Conservation (phyloP, 2,329 filamentous ascomycete genomes). For the Chaetomium olivaceum region DNA sequence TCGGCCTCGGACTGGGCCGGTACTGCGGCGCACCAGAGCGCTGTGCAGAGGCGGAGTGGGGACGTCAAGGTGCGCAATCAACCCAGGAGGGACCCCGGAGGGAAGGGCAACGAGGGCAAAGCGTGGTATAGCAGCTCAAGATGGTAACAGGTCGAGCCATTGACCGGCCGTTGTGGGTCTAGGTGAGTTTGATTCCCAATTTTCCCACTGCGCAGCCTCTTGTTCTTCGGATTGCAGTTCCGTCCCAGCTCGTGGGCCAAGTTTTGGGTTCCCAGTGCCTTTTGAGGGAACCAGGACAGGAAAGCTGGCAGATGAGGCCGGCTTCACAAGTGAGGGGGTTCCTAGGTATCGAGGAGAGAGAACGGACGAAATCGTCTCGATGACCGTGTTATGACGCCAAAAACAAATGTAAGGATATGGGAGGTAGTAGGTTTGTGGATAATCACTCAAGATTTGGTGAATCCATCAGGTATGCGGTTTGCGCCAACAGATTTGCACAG, state of each 20-base stretch:
- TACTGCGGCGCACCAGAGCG: not conserved
- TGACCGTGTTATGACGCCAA: not conserved
- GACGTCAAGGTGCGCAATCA: not conserved
- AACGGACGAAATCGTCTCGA: not conserved
- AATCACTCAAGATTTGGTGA: not conserved
- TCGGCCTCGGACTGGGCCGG: not conserved
- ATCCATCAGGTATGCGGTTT: not conserved
- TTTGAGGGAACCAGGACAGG: not conserved
- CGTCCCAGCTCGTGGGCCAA: too few relatives aligned
- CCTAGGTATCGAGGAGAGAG: not conserved
- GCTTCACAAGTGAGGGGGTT: not conserved
- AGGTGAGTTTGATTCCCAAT: not conserved
- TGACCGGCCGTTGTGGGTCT: not conserved
- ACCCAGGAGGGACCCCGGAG: not conserved
- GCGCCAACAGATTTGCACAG: not conserved
- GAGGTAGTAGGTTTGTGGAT: not conserved
- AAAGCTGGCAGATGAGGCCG: not conserved
- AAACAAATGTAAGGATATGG: not conserved
- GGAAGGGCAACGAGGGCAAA: not conserved
- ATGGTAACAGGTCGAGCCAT: not conserved
- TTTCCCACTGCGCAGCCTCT: not conserved
- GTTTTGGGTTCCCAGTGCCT: too few relatives aligned
- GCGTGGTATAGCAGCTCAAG: too few relatives aligned
- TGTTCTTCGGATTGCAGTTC: not conserved
- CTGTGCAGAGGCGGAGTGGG: too few relatives aligned